Conservation (phyloP, 1,139 yeast species). For the Saccharomyces hybrid region DNA sequence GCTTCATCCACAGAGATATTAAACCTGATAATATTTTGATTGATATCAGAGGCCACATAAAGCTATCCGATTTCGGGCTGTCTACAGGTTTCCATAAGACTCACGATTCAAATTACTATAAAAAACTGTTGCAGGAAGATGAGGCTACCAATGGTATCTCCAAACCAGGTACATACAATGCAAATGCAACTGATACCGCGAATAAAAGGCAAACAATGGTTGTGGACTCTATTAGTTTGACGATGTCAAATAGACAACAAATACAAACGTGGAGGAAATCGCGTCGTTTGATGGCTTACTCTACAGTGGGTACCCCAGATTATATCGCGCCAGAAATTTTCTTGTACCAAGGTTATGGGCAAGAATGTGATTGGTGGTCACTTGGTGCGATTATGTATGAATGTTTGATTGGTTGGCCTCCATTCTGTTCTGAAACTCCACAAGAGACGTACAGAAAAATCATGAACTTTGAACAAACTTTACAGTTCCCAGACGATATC, state of each 20-base stretch:
- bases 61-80: conserved; percentile 73
- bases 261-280: conserved; percentile 98
- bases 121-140: conserved; percentile 62
- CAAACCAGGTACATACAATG: conserved; percentile 28
- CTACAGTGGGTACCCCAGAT: conserved; percentile 98
- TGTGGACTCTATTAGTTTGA: conserved; percentile 91
- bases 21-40: conserved; percentile 78
- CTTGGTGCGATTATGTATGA: conserved; percentile 98
- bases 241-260: conserved; percentile 96
- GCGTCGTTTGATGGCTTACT: conserved; percentile 92
- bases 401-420: conserved; percentile 98
- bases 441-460: conserved; percentile 95
- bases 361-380: conserved; percentile 99
- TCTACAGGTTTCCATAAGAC: conserved; percentile 83
- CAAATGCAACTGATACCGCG: conserved; percentile 13
- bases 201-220: conserved; percentile 65
- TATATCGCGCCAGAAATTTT: conserved; percentile 98
- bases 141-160: conserved; percentile 25
- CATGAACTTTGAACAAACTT: conserved; percentile 87
- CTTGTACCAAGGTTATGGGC: conserved; percentile 95
- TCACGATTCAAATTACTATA: conserved; percentile 71
- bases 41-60: conserved; percentile 73
- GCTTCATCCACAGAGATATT: conserved; percentile 74
- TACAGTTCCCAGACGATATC: conserved; percentile 91
- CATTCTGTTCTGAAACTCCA: conserved; percentile 98